These are phyloP conservation scores for Euphorbia pulcherrima DNA, from an alignment of 345 rosid species.

Conservation along the genomic window DNA sequence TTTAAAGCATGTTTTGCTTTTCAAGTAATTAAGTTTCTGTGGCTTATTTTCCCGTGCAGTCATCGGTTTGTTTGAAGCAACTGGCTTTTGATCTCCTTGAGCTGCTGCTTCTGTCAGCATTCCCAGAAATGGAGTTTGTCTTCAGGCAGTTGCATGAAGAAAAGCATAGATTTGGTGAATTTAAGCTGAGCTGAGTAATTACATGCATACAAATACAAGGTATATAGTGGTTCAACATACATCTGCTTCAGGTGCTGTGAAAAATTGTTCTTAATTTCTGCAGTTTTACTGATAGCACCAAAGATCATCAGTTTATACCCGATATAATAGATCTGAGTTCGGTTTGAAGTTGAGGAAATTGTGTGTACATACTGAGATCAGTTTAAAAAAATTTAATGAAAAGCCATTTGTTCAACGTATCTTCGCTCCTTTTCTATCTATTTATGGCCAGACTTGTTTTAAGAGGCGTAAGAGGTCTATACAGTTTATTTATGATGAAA, in stretches of 20 bases:
- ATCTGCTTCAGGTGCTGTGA: slow-evolving; percentile 13
- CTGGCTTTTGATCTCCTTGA: slow-evolving; percentile 73
- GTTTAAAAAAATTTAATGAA: slow-evolving; percentile 1
- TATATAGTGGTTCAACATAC: not conserved
- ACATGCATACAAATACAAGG: not conserved
- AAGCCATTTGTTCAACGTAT: not conserved
- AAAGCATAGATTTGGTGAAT: slow-evolving; percentile 71
- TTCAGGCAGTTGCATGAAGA: slow-evolving; percentile 68
- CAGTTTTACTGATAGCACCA: slow-evolving; percentile 3
- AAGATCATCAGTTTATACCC: slow-evolving; percentile 5
- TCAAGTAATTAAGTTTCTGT: slow-evolving; percentile 8
- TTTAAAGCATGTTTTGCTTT: not conserved
- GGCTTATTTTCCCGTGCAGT: slow-evolving; percentile 42
- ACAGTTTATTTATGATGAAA: no score
- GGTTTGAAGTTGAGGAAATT: slow-evolving; percentile 26
- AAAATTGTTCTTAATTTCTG: slow-evolving; percentile 10
- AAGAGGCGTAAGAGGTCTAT: no score
- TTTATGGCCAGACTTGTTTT: not conserved
- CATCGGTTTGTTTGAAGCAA: slow-evolving; percentile 73
- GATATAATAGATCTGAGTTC: slow-evolving; percentile 15
- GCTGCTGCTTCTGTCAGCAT: slow-evolving; percentile 63
- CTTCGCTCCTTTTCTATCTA: not conserved
- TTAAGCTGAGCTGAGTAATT: slow-evolving; percentile 28
- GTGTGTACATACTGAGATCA: slow-evolving; percentile 29
- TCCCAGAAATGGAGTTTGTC: slow-evolving; percentile 63